phyloP scores from a whole-genome alignment of 208 protist genomes.

The Trypanosoma grayi region DNA sequence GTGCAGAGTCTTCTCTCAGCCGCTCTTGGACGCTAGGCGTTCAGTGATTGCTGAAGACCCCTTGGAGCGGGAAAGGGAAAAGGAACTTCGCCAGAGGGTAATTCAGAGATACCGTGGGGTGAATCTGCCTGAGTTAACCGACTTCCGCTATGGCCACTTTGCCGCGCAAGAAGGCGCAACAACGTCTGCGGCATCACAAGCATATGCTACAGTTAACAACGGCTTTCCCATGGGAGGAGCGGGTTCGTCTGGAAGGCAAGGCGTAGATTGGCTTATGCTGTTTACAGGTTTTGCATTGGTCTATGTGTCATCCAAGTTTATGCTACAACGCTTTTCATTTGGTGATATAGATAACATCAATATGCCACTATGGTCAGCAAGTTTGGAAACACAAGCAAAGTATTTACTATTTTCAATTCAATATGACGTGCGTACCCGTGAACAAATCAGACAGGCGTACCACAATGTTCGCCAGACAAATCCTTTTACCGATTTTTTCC shows the following conservation, averaged over 20 bases:
- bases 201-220: slow-evolving; percentile 1
- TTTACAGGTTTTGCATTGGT: slow-evolving; percentile 53
- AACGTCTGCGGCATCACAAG: slow-evolving; percentile 16
- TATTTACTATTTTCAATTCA: slow-evolving; percentile 69
- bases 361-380: slow-evolving; percentile 62
- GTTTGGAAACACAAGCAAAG: slow-evolving; percentile 53
- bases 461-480: slow-evolving; percentile 38
- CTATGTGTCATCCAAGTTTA: slow-evolving; percentile 53
- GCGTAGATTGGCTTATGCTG: slow-evolving; percentile 64
- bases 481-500: slow-evolving; percentile 63
- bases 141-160: slow-evolving; percentile 66
- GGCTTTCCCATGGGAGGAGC: neutral
- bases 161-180: slow-evolving; percentile 27
- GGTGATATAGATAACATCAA: slow-evolving; percentile 36
- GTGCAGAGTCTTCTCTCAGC: neutral
- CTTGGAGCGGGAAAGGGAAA: slow-evolving; percentile 43
- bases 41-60: slow-evolving; percentile 23
- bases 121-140: slow-evolving; percentile 36
- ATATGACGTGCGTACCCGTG: slow-evolving; percentile 44
- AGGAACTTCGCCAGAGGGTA: slow-evolving; percentile 47
- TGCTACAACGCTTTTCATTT: slow-evolving; percentile 40
- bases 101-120: slow-evolving; percentile 49
- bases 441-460: slow-evolving; percentile 52
- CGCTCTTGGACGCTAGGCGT: slow-evolving; percentile 11
- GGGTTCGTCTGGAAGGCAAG: slow-evolving; percentile 13